Evolutionary conservation across 176 grass and related monocot species (phyloP).

Genomic region (Aegilops tauschii): DNA sequence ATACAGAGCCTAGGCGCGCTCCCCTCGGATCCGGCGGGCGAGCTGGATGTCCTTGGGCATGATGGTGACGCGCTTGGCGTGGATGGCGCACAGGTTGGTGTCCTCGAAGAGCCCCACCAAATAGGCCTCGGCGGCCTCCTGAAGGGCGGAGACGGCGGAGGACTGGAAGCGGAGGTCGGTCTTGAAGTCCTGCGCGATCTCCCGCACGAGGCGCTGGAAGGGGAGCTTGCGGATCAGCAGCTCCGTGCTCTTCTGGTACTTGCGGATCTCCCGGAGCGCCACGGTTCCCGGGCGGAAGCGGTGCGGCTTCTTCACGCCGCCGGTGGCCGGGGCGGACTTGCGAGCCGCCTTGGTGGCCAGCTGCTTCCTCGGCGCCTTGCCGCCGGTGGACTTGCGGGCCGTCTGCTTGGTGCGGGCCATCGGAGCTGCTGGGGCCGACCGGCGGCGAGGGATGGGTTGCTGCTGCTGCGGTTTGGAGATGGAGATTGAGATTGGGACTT

Average conservation of each 20-base stretch:
- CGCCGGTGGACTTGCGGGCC: conserved; percentile 63
- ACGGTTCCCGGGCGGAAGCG: conserved; percentile 66
- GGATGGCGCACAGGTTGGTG: conserved; percentile 78
- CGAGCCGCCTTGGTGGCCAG: conserved; percentile 58
- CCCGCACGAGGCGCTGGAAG: conserved; percentile 61
- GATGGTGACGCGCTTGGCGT: conserved; percentile 76
- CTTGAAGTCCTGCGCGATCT: conserved; percentile 78
- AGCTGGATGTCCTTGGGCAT: conserved; percentile 85
- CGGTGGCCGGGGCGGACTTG: conserved; percentile 56
- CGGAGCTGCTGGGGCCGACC: too few species aligned
- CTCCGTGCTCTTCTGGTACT: conserved; percentile 86
- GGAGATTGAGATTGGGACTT: too few species aligned
- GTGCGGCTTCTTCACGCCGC: conserved; percentile 74
- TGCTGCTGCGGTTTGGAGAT: neutral
- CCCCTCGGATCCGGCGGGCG: conserved; percentile 41
- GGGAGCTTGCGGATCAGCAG: conserved; percentile 75
- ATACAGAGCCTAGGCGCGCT: neutral
- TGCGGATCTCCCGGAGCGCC: conserved; percentile 67
- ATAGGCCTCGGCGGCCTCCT: conserved; percentile 72
- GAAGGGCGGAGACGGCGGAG: conserved; percentile 52
- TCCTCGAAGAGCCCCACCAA: conserved; percentile 71
- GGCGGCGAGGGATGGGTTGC: neutral
- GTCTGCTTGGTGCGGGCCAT: conserved; percentile 84
- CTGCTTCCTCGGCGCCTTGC: conserved; percentile 69
- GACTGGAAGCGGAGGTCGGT: conserved; percentile 71